Percentiles rank a stretch among this genome's conserved stretches.
phyloP scores from a whole-genome alignment of 2,329 filamentous ascomycete genomes.

The Epichloe hybrida region DNA sequence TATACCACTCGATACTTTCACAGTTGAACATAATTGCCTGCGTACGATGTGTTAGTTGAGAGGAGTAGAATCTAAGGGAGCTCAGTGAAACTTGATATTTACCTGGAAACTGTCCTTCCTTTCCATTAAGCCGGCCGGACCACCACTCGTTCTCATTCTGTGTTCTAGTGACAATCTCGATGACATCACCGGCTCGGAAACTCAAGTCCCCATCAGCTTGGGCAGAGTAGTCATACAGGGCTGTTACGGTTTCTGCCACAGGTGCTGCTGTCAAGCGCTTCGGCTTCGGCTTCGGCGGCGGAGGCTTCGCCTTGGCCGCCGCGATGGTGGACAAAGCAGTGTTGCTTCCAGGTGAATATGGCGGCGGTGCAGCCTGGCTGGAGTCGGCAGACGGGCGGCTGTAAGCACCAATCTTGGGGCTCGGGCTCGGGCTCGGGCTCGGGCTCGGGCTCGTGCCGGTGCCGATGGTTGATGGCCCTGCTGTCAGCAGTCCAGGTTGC shows the following conservation, averaged over 20 bases:
- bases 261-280: conserved; percentile 53
- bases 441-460: conserved; percentile 8
- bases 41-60: not conserved
- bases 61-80: not conserved
- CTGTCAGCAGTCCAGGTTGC: conserved; percentile 36
- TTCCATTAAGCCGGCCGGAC: conserved; percentile 67
- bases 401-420: conserved; percentile 21
- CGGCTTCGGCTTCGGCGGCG: conserved; percentile 68
- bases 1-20: not conserved
- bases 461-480: conserved; percentile 20
- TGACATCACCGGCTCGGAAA: conserved; percentile 76
- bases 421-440: conserved; percentile 10
- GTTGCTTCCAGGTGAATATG: conserved; percentile 45
- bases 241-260: conserved; percentile 66
- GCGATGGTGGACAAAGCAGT: conserved; percentile 31
- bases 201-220: conserved; percentile 90
- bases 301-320: conserved; percentile 51
- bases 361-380: conserved; percentile 50
- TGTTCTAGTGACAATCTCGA: conserved; percentile 77
- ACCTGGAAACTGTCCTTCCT: conserved; percentile 92
- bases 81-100: conserved; percentile 17
- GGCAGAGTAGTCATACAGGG: conserved; percentile 90
- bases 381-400: conserved; percentile 25
- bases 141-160: conserved; percentile 96
- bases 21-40: conserved; percentile 6